Conservation (phyloP, 2,329 filamentous ascomycete genomes). For the Lachnellula willkommii region DNA sequence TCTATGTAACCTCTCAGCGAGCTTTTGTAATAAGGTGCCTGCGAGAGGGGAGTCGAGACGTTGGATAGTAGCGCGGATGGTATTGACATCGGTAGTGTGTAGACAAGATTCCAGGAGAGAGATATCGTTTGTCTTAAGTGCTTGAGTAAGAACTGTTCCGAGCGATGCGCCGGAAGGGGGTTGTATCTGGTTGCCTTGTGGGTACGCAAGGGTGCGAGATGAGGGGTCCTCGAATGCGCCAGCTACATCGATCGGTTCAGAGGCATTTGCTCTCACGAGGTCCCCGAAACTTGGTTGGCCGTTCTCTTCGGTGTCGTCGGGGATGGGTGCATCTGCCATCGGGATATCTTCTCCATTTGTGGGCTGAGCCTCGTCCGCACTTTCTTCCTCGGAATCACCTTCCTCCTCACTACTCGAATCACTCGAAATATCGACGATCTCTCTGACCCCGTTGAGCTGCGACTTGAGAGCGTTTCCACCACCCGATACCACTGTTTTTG, state of each 20-base stretch:
- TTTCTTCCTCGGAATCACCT: constrained; percentile 41
- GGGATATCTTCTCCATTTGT: constrained; percentile 29
- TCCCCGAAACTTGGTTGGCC: constrained; percentile 75
- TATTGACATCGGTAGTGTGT: constrained; percentile 68
- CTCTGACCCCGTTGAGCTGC: constrained; percentile 15
- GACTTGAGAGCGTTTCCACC: constrained; percentile 23
- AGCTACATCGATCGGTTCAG: constrained; percentile 71
- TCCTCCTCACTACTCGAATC: constrained; percentile 47
- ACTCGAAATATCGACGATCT: constrained; percentile 53
- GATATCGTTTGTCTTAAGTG: constrained; percentile 85
- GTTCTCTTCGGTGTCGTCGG: constrained; percentile 31
- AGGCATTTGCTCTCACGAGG: constrained; percentile 63
- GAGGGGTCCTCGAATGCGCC: constrained; percentile 45
- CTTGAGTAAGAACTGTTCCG: constrained; percentile 87
- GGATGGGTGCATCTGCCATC: constrained; percentile 27
- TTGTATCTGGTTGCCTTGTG: constrained; percentile 22
- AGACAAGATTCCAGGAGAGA: constrained; percentile 89
- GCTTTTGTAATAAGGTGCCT: constrained; percentile 69
- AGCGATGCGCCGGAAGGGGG: constrained; percentile 70
- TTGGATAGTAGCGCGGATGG: constrained; percentile 84
- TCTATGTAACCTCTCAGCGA: constrained; percentile 81
- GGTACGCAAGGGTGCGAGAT: constrained; percentile 19
- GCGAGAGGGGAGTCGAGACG: constrained; percentile 82
- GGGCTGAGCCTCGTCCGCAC: constrained; percentile 36
- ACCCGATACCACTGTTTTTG: constrained; percentile 47